Base-by-base conservation (phyloP, 331 rosid genomes). In the Quercus phellos region DNA sequence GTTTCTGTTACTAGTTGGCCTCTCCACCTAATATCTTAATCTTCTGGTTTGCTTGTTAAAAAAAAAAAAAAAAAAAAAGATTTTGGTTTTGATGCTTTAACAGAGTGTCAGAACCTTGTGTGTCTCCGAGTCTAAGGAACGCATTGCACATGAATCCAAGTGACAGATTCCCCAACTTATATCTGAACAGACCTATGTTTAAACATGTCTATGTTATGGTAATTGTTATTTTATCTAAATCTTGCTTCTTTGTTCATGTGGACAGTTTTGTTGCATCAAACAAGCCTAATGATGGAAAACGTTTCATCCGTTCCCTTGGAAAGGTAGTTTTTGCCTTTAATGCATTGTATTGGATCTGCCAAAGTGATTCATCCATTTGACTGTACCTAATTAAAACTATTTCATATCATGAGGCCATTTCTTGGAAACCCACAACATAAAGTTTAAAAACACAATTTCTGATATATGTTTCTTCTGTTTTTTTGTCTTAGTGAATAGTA, bases 221-320 rank as follows among this genome's bases (percentile, higher is more conserved):
- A 26, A 27, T 58, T 61, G 19, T 18, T 56, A 32, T 38, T 66
- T 35, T 32, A 61, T 66, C 67, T 83, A 19, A 78, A 54, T 72
- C 73, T 35, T 63, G 30, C 35, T 34, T 70, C 16, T 70, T 51
- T 60, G 66, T 60, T 73, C 79, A 21, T 79, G 29, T 70, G 74
- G 53, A 67, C 89, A 94, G 99, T 50, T 94, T 88, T 79, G 92
- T 92, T 73, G 90, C 35, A 73, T 19, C 90, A 63, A 85, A 94
- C 90, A 92, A 90, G 74, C 97, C 97, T 4, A 73, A 79, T 59
- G 97, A 92, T 18, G 97, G 97, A 30, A 92, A 90, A 81, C 84
- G 80, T 72, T 94, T 94, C 84, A 74, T 94, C 50, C 93, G 97
- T 73, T 58, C 68, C 19, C 98, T 94, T 4, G 93, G 86, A 69